These are phyloP conservation scores for Colletotrichum kahawae DNA, from an alignment of 2,329 filamentous ascomycete species.

Conservation along the genomic window DNA sequence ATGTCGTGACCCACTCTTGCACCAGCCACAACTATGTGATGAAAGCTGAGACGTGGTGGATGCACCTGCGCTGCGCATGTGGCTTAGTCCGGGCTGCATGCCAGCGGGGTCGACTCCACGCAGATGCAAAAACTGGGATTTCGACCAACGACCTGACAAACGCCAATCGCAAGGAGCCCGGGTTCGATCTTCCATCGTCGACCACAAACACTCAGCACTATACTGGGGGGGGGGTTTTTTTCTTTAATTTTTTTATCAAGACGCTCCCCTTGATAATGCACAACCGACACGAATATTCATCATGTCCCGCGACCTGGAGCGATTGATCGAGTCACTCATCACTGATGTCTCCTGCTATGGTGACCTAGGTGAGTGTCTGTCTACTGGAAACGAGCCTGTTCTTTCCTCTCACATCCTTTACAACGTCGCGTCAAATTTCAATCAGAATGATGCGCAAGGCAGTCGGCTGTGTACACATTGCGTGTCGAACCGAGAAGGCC, in stretches of 20 bases:
- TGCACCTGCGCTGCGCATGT: not conserved
- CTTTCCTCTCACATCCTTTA: not conserved
- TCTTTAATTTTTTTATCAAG: too few species aligned
- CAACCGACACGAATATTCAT: not conserved
- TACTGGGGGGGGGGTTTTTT: not conserved
- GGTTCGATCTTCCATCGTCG: constrained; percentile 17
- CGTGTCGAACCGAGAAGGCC: not conserved
- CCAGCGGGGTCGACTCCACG: not conserved
- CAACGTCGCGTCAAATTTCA: not conserved
- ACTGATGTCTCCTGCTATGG: constrained; percentile 24
- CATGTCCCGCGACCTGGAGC: constrained; percentile 23
- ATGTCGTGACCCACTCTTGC: not conserved
- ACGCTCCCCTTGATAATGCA: constrained; percentile 1
- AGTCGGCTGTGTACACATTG: not conserved
- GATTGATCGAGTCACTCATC: constrained; percentile 21
- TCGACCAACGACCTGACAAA: not conserved
- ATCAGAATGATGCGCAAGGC: not conserved
- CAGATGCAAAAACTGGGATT: not conserved
- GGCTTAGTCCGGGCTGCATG: not conserved
- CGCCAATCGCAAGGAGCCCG: not conserved
- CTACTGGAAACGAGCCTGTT: not conserved
- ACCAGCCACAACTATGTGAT: not conserved
- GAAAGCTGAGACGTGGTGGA: not conserved
- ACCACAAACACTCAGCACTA: not conserved
- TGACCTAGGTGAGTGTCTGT: constrained; percentile 17